phyloP scores from a whole-genome alignment of 2,329 filamentous ascomycete species.

The Teratosphaeriaceae sp. region DNA sequence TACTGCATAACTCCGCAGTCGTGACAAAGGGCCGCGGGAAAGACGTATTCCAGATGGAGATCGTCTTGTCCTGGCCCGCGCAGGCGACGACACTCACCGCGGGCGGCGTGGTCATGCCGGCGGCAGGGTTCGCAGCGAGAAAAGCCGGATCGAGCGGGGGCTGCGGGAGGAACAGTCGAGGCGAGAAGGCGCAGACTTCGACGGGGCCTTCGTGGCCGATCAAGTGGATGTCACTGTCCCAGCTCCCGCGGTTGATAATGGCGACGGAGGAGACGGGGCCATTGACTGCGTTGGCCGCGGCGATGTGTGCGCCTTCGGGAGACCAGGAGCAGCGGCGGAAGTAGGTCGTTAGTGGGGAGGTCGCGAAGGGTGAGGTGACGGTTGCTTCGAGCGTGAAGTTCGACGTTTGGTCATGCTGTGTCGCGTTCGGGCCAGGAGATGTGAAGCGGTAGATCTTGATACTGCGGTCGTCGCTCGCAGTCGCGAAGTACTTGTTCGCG shows the following conservation, averaged over 20 bases:
- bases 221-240: conserved; percentile 95
- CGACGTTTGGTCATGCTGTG: conserved; percentile 89
- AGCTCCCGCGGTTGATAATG: conserved; percentile 83
- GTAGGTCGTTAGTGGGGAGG: conserved; percentile 91
- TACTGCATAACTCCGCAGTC: conserved; percentile 77
- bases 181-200: conserved; percentile 96
- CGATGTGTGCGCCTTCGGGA: conserved; percentile 93
- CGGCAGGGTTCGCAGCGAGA: too few species aligned
- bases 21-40: conserved; percentile 87
- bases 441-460: conserved; percentile 97
- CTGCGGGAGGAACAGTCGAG: conserved; percentile 73
- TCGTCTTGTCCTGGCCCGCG: conserved; percentile 90
- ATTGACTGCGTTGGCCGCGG: conserved; percentile 93
- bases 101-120: too few species aligned
- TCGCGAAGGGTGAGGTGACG: conserved; percentile 78
- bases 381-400: conserved; percentile 95
- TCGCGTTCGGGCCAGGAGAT: conserved; percentile 82
- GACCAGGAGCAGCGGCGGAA: conserved; percentile 97
- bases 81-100: conserved; percentile 92
- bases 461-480: conserved; percentile 90
- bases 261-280: conserved; percentile 95
- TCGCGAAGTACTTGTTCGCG: conserved; percentile 98
- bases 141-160: conserved; percentile 50
- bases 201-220: conserved; percentile 96
- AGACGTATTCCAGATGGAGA: conserved; percentile 97